Conservation (phyloP, 345 rosid genomes). For the Triadica sebifera region DNA sequence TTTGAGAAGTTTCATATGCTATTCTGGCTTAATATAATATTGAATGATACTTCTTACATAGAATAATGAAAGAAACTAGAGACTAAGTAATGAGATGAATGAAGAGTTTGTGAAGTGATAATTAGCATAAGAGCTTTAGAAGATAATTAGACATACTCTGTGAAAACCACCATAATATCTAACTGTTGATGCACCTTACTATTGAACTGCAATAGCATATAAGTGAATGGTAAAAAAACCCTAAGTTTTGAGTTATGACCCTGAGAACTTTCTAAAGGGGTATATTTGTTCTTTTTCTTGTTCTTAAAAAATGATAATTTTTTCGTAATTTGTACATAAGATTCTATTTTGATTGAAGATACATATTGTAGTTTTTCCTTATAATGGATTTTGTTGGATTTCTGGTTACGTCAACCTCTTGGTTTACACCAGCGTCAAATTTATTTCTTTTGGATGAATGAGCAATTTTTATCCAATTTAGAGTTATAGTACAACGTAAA, state of each 20-base stretch:
- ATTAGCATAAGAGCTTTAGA: neutral
- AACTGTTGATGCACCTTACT: neutral
- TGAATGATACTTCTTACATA: no score
- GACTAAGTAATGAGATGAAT: neutral
- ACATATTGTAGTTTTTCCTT: neutral
- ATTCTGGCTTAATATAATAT: neutral
- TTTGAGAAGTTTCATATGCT: neutral
- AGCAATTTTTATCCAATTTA: no score
- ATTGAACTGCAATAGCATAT: neutral
- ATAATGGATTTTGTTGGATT: neutral
- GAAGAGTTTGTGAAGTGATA: neutral
- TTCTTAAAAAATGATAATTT: neutral
- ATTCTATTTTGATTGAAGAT: neutral
- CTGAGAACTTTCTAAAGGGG: no score
- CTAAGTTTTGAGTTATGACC: no score
- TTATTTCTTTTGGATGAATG: no score
- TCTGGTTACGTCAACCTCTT: neutral
- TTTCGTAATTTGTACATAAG: neutral
- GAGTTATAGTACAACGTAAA: no score
- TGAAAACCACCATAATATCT: neutral
- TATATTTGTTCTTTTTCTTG: neutral
- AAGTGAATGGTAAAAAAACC: neutral
- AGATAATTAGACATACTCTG: no score
- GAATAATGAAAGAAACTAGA: neutral
- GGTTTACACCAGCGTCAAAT: neutral